phyloP scores from a whole-genome alignment of 2,329 filamentous ascomycete species.

The Ophiostoma sp. region DNA sequence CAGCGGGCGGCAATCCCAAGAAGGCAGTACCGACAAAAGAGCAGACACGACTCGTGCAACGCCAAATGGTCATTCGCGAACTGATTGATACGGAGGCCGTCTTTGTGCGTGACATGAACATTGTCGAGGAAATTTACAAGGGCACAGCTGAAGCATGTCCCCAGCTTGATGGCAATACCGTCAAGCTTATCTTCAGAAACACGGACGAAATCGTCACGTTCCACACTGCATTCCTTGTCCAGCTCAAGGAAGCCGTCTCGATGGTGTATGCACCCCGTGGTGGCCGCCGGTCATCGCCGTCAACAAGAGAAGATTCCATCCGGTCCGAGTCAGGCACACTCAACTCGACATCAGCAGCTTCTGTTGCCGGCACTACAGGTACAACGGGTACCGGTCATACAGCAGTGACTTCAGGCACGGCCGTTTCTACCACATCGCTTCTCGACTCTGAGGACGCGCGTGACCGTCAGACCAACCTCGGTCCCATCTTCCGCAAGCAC shows the following conservation, averaged over 20 bases:
- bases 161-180: conserved; percentile 73
- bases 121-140: conserved; percentile 96
- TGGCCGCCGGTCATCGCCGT: conserved; percentile 28
- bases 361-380: conserved; percentile 28
- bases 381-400: conserved; percentile 31
- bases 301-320: conserved; percentile 33
- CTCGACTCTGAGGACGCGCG: conserved; percentile 46
- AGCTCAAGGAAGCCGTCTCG: conserved; percentile 74
- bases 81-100: conserved; percentile 86
- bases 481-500: conserved; percentile 51
- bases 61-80: conserved; percentile 82
- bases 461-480: conserved; percentile 50
- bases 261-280: conserved; percentile 67
- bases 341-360: conserved; percentile 38
- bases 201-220: conserved; percentile 86
- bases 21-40: conserved; percentile 48
- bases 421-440: conserved; percentile 28
- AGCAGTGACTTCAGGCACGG: conserved; percentile 31
- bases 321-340: conserved; percentile 34
- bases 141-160: conserved; percentile 80
- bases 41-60: conserved; percentile 68
- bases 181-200: conserved; percentile 88
- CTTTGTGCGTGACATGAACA: conserved; percentile 93
- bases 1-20: conserved; percentile 27
- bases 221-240: conserved; percentile 70